A percentile compares a stretch with the other conserved stretches of the same genome.
These are phyloP conservation scores for Cladophialophora yegresii DNA, from an alignment of 2,329 filamentous ascomycete species.

Conservation along the genomic window DNA sequence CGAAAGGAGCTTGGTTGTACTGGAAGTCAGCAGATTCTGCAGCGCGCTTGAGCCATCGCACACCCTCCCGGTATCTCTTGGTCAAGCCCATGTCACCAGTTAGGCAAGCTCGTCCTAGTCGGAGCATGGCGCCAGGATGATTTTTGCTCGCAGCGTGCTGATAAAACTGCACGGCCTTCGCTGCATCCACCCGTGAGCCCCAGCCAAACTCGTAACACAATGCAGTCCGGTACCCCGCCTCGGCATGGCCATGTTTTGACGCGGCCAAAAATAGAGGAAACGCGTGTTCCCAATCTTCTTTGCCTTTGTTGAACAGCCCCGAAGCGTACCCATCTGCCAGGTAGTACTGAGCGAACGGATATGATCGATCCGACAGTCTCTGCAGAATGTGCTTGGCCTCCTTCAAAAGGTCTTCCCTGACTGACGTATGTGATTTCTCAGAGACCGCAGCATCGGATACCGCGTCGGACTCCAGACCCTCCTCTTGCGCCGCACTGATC, in stretches of 20 bases:
- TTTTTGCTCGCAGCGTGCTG: constrained; percentile 87
- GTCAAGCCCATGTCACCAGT: constrained; percentile 82
- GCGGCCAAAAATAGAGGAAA: constrained; percentile 92
- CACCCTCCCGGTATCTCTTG: constrained; percentile 82
- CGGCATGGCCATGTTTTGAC: constrained; percentile 94
- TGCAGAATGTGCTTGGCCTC: constrained; percentile 91
- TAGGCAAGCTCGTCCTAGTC: constrained; percentile 86
- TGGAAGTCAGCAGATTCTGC: constrained; percentile 85
- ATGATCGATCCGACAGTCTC: constrained; percentile 79
- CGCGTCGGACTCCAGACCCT: constrained; percentile 56
- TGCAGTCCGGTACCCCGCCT: constrained; percentile 89
- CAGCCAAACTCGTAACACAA: constrained; percentile 98
- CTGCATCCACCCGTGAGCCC: constrained; percentile 86
- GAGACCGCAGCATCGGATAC: constrained; percentile 41
- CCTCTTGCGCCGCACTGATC: constrained; percentile 82
- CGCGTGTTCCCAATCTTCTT: constrained; percentile 85
- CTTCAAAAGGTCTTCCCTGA: constrained; percentile 68
- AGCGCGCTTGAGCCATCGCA: constrained; percentile 95
- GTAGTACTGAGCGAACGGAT: constrained; percentile 98
- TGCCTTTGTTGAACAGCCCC: constrained; percentile 91
- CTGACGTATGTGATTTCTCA: constrained; percentile 54
- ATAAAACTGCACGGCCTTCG: constrained; percentile 92
- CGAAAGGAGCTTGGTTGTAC: constrained; percentile 90
- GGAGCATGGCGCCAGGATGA: constrained; percentile 91
- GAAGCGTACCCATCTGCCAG: constrained; percentile 92